Percentiles rank a stretch among this genome's conserved stretches.
phyloP scores from a whole-genome alignment of 2,329 filamentous ascomycete genomes.

The Sarocladiaceae sp. region DNA sequence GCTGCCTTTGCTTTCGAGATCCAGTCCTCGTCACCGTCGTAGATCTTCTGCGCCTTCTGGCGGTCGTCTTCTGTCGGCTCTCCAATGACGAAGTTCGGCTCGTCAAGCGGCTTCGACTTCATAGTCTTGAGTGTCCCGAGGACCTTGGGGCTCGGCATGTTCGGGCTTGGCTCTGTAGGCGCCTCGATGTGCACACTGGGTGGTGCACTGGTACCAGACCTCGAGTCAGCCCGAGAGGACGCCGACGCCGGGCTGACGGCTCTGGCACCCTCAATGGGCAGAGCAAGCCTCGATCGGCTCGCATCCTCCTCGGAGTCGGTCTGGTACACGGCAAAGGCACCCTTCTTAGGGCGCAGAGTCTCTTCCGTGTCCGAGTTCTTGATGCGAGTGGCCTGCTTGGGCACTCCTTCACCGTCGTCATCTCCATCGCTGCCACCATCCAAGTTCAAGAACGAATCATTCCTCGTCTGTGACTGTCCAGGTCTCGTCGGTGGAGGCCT shows the following conservation, averaged over 20 bases:
- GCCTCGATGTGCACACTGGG: slow-evolving; percentile 42
- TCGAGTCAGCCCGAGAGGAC: slow-evolving; percentile 35
- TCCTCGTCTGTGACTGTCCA: slow-evolving; percentile 24
- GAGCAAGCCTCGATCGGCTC: slow-evolving; percentile 31
- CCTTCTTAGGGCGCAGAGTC: slow-evolving; percentile 23
- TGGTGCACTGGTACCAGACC: slow-evolving; percentile 36
- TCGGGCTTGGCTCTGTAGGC: slow-evolving; percentile 26
- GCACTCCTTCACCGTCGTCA: slow-evolving; percentile 19
- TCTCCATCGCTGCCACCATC: slow-evolving; percentile 46
- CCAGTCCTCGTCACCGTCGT: slow-evolving; percentile 77
- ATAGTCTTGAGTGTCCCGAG: slow-evolving; percentile 26
- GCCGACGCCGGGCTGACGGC: slow-evolving; percentile 29
- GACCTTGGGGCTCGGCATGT: slow-evolving; percentile 27
- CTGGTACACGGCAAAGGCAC: slow-evolving; percentile 18
- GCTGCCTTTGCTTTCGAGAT: slow-evolving; percentile 77
- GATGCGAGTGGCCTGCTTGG: slow-evolving; percentile 1
- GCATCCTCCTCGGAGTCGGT: slow-evolving; percentile 29
- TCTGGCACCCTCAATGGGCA: slow-evolving; percentile 38
- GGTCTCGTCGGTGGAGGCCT: slow-evolving; percentile 24
- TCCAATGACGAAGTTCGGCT: slow-evolving; percentile 54
- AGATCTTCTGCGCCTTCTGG: slow-evolving; percentile 77
- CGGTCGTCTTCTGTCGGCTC: slow-evolving; percentile 65
- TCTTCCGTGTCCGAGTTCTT: slow-evolving; percentile 19
- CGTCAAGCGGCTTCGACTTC: slow-evolving; percentile 44
- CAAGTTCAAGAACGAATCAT: slow-evolving; percentile 47